Base-by-base conservation (phyloP, 2,329 filamentous ascomycete genomes). In the Stagonosporopsis cucurbitacearum region DNA sequence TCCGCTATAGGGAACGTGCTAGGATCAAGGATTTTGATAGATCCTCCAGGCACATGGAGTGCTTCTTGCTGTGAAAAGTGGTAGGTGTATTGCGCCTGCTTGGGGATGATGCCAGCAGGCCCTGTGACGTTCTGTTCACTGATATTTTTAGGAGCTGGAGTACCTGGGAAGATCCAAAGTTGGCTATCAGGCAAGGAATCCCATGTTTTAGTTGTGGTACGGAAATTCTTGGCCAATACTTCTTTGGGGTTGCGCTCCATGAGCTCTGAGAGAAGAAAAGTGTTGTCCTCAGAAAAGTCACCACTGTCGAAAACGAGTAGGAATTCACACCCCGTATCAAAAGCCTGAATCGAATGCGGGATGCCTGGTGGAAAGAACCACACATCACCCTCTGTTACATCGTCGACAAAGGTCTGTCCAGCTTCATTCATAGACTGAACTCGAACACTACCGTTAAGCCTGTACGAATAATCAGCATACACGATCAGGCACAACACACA, bases 301-400 rank as follows among this genome's bases (percentile, higher is more conserved):
- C 85, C 85, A 51, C 82, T 74, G 70, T 88, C 81, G 60, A 88
- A 88, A 44, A 88, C 80, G 2, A 87, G 77, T 1, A 87, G 6
- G 20, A 54, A 50, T 40, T 87, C 85, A 36, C 74, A 77, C 1
- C 84, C 85, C 28, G 81, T 75, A 4, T 81, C 81, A 12, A 86
- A 79, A 0, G 79, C 84, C 70, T 83, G 84, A 37, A 86, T 78
- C 2, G 79, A 82, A 37, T 72, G 69, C 1, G 70, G 68, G 80
- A 73, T 60, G 13, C 72, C 71, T 0, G 67, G 55, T 1, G 72
- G 72, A 48, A 75, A 75, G 53, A 74, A 75, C 72, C 72, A 75
- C 1, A 75, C 69, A 54, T 75, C 71, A 6, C 72, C 71, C 8
- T 58, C 65, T 5, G 65, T 82, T 1, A 84, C 78, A 52, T 73